A percentile compares a stretch with the other conserved stretches of the same genome.
These are phyloP conservation scores for Aspergillus sp. DNA, from an alignment of 2,329 filamentous ascomycete species.

Conservation along the genomic window DNA sequence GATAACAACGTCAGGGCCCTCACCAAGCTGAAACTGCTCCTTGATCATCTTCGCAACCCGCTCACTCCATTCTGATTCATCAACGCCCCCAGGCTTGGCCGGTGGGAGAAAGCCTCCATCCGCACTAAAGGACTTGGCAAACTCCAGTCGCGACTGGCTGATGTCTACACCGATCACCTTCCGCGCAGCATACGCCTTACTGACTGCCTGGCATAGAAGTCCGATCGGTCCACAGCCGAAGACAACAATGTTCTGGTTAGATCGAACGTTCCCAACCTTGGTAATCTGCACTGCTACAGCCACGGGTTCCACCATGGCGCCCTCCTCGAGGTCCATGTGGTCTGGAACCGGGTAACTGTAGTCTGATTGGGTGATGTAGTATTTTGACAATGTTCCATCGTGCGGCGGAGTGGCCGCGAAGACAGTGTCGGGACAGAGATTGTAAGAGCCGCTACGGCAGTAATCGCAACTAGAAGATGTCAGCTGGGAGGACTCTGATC, in stretches of 20 bases:
- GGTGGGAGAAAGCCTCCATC: conserved; percentile 44
- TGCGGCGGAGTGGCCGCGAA: conserved; percentile 53
- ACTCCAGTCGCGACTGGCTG: conserved; percentile 38
- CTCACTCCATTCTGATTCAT: conserved; percentile 38
- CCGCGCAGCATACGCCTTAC: conserved; percentile 45
- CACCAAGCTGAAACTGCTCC: conserved; percentile 36
- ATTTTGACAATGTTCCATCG: conserved; percentile 51
- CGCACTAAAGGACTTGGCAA: conserved; percentile 46
- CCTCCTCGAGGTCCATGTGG: conserved; percentile 49
- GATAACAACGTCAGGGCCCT: conserved; percentile 51
- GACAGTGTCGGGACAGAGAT: conserved; percentile 43
- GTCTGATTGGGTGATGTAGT: conserved; percentile 47
- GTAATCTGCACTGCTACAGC: conserved; percentile 51
- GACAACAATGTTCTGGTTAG: conserved; percentile 46
- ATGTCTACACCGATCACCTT: conserved; percentile 50
- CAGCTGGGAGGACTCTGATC: background rate
- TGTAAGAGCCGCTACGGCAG: conserved; percentile 22
- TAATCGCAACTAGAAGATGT: conserved; percentile 16
- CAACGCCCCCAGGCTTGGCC: conserved; percentile 14
- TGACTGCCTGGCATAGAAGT: conserved; percentile 46
- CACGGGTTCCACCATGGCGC: conserved; percentile 53
- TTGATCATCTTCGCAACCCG: conserved; percentile 41
- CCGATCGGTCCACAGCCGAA: conserved; percentile 54
- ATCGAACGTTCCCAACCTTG: conserved; percentile 40
- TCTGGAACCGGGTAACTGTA: conserved; percentile 48